A percentile compares a stretch with the other conserved stretches of the same genome.
Evolutionary conservation across 106 monocot species (phyloP).

Genomic region (Dendrobium huoshanense): DNA sequence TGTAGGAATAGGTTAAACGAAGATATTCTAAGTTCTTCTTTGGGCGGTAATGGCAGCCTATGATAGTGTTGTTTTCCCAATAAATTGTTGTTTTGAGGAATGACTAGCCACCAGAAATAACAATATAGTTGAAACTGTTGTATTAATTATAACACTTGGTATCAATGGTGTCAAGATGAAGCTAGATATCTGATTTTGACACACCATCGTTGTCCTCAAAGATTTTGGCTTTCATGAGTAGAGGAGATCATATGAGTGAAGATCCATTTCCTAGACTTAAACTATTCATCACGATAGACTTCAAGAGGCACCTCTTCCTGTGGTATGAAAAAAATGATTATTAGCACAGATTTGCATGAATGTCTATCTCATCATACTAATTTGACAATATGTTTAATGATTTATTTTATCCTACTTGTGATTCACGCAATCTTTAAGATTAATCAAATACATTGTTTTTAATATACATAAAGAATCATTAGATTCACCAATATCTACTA

Average conservation of each 20-base stretch:
- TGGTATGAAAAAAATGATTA: conserved; percentile 19
- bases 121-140: conserved; percentile 28
- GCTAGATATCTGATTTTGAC: conserved; percentile 48
- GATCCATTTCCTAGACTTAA: conserved; percentile 55
- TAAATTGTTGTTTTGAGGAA: conserved; percentile 62
- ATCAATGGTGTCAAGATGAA: conserved; percentile 55
- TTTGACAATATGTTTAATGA: conserved; percentile 25
- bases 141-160: conserved; percentile 50
- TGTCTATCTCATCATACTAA: conserved; percentile 25
- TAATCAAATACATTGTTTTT: conserved; percentile 29
- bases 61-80: conserved; percentile 25
- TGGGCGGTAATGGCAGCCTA: conserved; percentile 77
- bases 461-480: not conserved
- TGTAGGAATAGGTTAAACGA: conserved; percentile 28
- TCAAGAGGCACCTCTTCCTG: conserved; percentile 27
- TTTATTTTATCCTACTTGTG: conserved; percentile 42
- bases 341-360: conserved; percentile 36
- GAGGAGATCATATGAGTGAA: conserved; percentile 91
- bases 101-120: conserved; percentile 76
- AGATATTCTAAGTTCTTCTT: conserved; percentile 25
- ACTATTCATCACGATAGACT: conserved; percentile 42
- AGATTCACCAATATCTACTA: not conserved
- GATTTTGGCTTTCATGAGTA: conserved; percentile 44
- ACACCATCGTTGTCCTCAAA: conserved; percentile 38
- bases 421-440: conserved; percentile 38